Evolutionary conservation across 179 eudicot genomes (phyloP).

Genomic region (Patellifolia procumbens): DNA sequence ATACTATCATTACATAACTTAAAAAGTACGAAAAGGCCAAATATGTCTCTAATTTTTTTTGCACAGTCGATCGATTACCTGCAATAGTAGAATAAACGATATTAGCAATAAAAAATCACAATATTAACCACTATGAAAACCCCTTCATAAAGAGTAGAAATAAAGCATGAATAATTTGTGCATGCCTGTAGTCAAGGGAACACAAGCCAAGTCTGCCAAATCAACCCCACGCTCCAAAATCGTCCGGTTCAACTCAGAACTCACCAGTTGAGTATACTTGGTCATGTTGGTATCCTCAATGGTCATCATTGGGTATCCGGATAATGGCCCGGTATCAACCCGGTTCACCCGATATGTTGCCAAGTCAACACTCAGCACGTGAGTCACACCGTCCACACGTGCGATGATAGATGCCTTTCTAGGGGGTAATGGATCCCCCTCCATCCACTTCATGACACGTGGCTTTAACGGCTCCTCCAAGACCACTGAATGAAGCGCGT

Average conservation of each 20-base stretch:
- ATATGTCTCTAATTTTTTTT: too few relatives aligned
- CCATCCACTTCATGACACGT: slow-evolving; percentile 55
- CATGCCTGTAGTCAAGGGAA: slow-evolving; percentile 65
- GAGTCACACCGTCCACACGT: slow-evolving; percentile 51
- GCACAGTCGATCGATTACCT: too few relatives aligned
- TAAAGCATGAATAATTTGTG: background rate
- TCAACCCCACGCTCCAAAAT: slow-evolving; percentile 70
- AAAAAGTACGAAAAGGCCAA: too few relatives aligned
- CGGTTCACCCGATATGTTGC: slow-evolving; percentile 42
- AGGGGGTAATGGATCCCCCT: slow-evolving; percentile 61
- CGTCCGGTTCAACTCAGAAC: slow-evolving; percentile 69
- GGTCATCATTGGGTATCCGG: slow-evolving; percentile 88
- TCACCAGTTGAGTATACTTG: slow-evolving; percentile 59
- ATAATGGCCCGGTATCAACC: slow-evolving; percentile 31
- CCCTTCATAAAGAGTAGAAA: too few relatives aligned
- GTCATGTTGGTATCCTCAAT: slow-evolving; percentile 68
- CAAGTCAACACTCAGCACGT: slow-evolving; percentile 58
- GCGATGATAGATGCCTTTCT: slow-evolving; percentile 71
- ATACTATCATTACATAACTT: too few relatives aligned
- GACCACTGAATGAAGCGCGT: slow-evolving; percentile 65
- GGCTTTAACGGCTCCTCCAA: slow-evolving; percentile 68
- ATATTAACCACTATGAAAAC: too few relatives aligned
- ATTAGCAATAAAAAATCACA: too few relatives aligned
- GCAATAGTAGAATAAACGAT: too few relatives aligned
- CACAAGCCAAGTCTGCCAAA: slow-evolving; percentile 69